phyloP scores from a whole-genome alignment of 441 rosid genomes.

The Cnidoscolus chayamansa region DNA sequence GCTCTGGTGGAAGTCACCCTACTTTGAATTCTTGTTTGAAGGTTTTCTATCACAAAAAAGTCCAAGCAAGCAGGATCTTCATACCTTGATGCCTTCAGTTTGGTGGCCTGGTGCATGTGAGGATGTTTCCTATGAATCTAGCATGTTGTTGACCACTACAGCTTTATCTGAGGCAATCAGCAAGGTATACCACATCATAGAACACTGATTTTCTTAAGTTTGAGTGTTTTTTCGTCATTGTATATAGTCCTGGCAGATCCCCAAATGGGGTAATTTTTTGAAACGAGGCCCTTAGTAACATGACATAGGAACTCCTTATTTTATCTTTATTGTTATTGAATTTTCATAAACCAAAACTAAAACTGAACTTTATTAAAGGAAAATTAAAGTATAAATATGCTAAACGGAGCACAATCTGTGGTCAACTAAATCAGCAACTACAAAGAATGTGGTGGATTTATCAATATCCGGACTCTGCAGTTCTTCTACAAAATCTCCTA shows the following conservation, averaged over 20 bases:
- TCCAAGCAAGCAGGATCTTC: conserved; percentile 86
- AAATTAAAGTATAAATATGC: too few relatives aligned
- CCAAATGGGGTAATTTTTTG: too few relatives aligned
- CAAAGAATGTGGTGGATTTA: too few relatives aligned
- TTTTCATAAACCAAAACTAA: too few relatives aligned
- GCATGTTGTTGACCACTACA: conserved; percentile 74
- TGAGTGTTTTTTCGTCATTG: conserved; percentile 15
- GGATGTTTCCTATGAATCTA: conserved; percentile 67
- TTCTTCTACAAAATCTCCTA: too few relatives aligned
- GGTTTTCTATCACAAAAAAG: conserved; percentile 76
- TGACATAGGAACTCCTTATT: too few relatives aligned
- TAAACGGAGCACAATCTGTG: too few relatives aligned
- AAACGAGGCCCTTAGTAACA: too few relatives aligned
- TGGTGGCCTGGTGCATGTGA: conserved; percentile 99
- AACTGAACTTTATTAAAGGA: too few relatives aligned
- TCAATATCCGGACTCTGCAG: too few relatives aligned
- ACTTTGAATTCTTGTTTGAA: conserved; percentile 81
- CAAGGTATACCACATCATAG: conserved; percentile 51
- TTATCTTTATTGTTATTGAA: too few relatives aligned
- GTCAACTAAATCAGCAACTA: too few relatives aligned
- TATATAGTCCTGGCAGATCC: neutral
- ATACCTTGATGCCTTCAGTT: conserved; percentile 80
- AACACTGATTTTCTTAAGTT: neutral
- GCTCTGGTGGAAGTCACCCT: conserved; percentile 78
- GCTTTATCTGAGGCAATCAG: conserved; percentile 74